Evolutionary conservation across 768 basidiomycete genomes (phyloP), one percentile per base, ranked within the genome.

Genomic region (Inosperma sp.): DNA sequence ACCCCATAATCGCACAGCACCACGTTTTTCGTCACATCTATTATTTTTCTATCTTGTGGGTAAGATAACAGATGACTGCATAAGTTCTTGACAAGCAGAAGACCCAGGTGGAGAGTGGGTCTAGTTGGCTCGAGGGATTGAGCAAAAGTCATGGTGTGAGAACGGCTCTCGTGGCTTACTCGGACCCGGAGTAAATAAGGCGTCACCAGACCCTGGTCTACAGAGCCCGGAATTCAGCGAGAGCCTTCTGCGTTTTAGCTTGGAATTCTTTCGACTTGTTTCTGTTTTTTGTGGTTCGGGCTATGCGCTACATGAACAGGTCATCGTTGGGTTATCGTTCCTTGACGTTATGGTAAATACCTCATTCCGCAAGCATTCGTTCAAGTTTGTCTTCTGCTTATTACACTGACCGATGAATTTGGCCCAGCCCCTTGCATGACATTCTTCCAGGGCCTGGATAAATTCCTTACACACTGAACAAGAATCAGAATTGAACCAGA

Each of bases 401-500:
- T 90, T 90, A 64, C 88, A 90, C 14, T 74, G 77, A 17, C 87
- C 88, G 1, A 81, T 78, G 54, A 84, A 75, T 55, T 80, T 79
- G 21, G 76, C 74, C 83, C 84, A 87, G 17, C 64, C 72, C 59
- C 71, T 77, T 16, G 70, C 62, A 60, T 90, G 88, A 61, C 88
- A 90, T 40, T 75, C 69, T 43, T 88, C 78, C 21, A 90, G 80
- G 2, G 88, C 88, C 56, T 88, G 70, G 48, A 90, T 86, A 61
- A 90, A 83, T 14, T 88, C 86, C 60, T 73, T 78, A 72, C 88
- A 90, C 30, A 73, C 88, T 89, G 48, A 17, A 46, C 29, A 49
- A 31, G 9, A 17, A 51, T 23, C 36, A 30, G 31, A 37, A 26
- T 48, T 17, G 13, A 23, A n/a, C 35, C 22, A 40, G 3, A 25